These are phyloP conservation scores for Trichomonascus vanleenenianus DNA, from an alignment of 805 yeast genomes.

Conservation along the genomic window DNA sequence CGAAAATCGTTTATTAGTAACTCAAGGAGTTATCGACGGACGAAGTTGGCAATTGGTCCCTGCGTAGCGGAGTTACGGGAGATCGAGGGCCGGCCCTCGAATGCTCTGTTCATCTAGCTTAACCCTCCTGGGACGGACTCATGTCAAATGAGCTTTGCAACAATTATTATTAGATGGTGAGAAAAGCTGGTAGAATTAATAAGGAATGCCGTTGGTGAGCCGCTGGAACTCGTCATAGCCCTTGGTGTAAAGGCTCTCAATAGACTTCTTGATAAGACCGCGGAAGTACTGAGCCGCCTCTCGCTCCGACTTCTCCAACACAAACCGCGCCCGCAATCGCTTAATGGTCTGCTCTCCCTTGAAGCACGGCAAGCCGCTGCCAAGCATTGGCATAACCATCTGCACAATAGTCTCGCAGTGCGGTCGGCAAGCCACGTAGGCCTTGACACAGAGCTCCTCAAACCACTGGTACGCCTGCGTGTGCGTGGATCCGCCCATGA, in stretches of 20 bases:
- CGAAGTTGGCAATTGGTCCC: too few relatives aligned
- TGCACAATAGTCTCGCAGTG: conserved; percentile 78
- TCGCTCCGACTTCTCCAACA: conserved; percentile 66
- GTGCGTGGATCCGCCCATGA: conserved; percentile 81
- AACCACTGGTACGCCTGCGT: conserved; percentile 90
- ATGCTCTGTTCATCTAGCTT: too few relatives aligned
- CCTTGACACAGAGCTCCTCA: conserved; percentile 91
- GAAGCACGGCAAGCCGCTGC: conserved; percentile 93
- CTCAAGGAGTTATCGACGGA: too few relatives aligned
- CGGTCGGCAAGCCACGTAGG: conserved; percentile 81
- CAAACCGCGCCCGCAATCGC: conserved; percentile 72
- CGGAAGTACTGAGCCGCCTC: conserved; percentile 80
- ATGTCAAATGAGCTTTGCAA: not conserved
- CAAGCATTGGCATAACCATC: conserved; percentile 87
- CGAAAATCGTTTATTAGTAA: too few relatives aligned
- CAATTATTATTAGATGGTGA: not conserved
- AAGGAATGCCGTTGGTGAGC: conserved; percentile 94
- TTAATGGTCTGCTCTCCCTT: conserved; percentile 74
- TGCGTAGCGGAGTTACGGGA: too few relatives aligned
- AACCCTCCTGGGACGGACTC: too few relatives aligned
- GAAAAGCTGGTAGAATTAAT: conserved; percentile 35
- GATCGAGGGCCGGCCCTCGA: too few relatives aligned
- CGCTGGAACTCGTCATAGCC: conserved; percentile 98
- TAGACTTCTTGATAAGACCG: conserved; percentile 66
- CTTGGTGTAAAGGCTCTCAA: conserved; percentile 81